Evolutionary conservation across 1,284 basidiomycete genomes (phyloP).

Genomic region (Trametes versicolor): DNA sequence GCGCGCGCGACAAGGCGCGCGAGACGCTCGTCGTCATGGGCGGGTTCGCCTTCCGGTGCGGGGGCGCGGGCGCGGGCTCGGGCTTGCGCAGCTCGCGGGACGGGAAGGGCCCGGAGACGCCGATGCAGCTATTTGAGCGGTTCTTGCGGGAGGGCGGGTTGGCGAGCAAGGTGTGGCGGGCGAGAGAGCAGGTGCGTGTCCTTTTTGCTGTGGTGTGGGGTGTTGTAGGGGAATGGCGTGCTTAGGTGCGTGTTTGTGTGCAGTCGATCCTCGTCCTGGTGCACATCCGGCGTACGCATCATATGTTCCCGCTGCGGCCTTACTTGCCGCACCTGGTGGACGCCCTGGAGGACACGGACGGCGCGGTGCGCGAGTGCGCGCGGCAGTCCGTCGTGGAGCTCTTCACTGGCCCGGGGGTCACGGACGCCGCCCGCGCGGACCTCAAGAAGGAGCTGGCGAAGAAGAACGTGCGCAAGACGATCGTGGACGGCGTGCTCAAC

Average conservation of each 20-base stretch:
- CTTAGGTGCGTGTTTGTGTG: conserved; percentile 18
- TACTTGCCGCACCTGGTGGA: conserved; percentile 87
- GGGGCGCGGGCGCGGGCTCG: conserved; percentile 48
- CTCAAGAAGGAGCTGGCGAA: conserved; percentile 92
- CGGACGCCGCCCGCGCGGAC: conserved; percentile 89
- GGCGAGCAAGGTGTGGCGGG: conserved; percentile 82
- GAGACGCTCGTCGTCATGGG: conserved; percentile 79
- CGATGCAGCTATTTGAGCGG: conserved; percentile 81
- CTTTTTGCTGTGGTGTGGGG: background rate
- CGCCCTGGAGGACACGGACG: conserved; percentile 90
- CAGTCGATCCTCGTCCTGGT: conserved; percentile 75
- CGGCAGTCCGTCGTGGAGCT: conserved; percentile 84
- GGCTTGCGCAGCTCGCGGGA: conserved; percentile 59
- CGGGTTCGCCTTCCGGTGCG: conserved; percentile 69
- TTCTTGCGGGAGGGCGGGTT: conserved; percentile 77
- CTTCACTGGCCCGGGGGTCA: conserved; percentile 84
- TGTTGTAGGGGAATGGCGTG: conserved; percentile 1
- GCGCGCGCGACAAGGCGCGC: conserved; percentile 77
- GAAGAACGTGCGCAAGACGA: conserved; percentile 87
- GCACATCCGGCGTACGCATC: conserved; percentile 70
- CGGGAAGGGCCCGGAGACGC: conserved; percentile 80
- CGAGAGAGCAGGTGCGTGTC: conserved; percentile 81
- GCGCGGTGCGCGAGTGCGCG: conserved; percentile 88
- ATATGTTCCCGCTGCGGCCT: conserved; percentile 84
- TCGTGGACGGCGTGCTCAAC: conserved; percentile 74